These are phyloP conservation scores for Wakefieldia striispora DNA, from an alignment of 768 basidiomycete genomes.

Conservation along the genomic window DNA sequence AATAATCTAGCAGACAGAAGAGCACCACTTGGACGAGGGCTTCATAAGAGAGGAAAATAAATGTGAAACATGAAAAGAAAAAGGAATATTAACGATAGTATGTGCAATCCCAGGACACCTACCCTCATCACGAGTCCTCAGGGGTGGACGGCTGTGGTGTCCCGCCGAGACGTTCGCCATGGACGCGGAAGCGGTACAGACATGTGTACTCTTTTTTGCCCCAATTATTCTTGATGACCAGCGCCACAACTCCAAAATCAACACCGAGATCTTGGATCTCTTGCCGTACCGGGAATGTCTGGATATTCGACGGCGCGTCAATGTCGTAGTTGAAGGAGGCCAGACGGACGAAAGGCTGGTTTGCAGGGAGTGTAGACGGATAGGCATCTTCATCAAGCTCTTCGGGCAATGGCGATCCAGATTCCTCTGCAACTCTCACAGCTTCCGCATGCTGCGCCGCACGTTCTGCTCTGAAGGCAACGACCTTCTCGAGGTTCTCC, in stretches of 20 bases:
- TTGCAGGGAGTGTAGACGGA: conserved; percentile 47
- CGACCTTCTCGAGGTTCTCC: conserved; percentile 64
- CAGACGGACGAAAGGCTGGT: conserved; percentile 57
- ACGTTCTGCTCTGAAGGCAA: conserved; percentile 51
- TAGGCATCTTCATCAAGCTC: conserved; percentile 38
- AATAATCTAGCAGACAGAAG: conserved; percentile 9
- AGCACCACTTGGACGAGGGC: conserved; percentile 4
- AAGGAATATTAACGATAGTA: conserved; percentile 7
- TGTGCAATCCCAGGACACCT: conserved; percentile 6
- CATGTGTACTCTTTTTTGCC: conserved; percentile 83
- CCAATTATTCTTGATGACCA: conserved; percentile 85
- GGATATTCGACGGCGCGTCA: conserved; percentile 53
- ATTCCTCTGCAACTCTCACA: conserved; percentile 33
- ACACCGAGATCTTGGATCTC: conserved; percentile 69
- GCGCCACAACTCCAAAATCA: conserved; percentile 82
- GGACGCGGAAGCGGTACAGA: conserved; percentile 81
- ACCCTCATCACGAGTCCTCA: conserved; percentile 15
- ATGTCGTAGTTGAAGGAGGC: conserved; percentile 67
- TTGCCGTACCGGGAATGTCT: conserved; percentile 74
- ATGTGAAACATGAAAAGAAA: neutral
- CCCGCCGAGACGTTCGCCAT: conserved; percentile 56
- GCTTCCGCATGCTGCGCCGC: conserved; percentile 34
- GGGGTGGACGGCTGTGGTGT: conserved; percentile 36
- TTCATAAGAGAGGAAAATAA: conserved; percentile 1
- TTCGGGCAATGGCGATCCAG: conserved; percentile 15